Conservation (phyloP, 2,329 filamentous ascomycete species). For the Fusarium proliferatum region DNA sequence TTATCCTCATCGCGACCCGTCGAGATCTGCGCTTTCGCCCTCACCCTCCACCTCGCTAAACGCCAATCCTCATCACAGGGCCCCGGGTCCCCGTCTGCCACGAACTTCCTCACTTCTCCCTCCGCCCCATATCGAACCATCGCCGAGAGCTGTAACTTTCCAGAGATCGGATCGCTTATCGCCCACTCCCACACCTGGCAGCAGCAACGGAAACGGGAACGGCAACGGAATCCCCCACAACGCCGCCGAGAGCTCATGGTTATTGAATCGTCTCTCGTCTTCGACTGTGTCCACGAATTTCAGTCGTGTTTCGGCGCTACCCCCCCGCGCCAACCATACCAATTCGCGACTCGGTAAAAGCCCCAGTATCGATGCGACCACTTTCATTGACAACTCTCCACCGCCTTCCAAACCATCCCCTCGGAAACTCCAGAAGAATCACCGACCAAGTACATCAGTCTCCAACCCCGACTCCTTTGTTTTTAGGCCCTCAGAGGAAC, state of each 20-base stretch:
- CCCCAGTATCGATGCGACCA: constrained; percentile 58
- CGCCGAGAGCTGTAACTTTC: constrained; percentile 31
- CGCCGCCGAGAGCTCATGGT: constrained; percentile 56
- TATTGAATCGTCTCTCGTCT: constrained; percentile 64
- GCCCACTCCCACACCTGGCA: constrained; percentile 1
- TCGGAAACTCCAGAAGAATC: constrained; percentile 53
- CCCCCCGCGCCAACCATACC: constrained; percentile 47
- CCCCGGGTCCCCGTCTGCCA: constrained; percentile 50
- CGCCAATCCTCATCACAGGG: constrained; percentile 43
- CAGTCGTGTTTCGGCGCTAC: constrained; percentile 55
- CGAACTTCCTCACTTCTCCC: constrained; percentile 59
- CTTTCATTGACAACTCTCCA: constrained; percentile 47
- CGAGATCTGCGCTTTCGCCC: constrained; percentile 29
- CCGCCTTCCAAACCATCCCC: constrained; percentile 48
- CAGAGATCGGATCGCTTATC: constrained; percentile 36
- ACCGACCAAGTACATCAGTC: constrained; percentile 46
- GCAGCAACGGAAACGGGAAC: constrained; percentile 26
- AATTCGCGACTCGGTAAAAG: constrained; percentile 53
- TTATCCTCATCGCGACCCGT: constrained; percentile 31
- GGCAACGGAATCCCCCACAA: constrained; percentile 46
- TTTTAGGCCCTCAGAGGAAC: constrained; percentile 18
- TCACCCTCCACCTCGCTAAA: constrained; percentile 36
- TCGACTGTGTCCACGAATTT: constrained; percentile 58
- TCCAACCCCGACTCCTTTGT: constrained; percentile 21
- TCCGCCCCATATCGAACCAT: constrained; percentile 48